These are phyloP conservation scores for Entrophospora sp. DNA, from an alignment of 192 early-diverging fungal species.

Conservation along the genomic window DNA sequence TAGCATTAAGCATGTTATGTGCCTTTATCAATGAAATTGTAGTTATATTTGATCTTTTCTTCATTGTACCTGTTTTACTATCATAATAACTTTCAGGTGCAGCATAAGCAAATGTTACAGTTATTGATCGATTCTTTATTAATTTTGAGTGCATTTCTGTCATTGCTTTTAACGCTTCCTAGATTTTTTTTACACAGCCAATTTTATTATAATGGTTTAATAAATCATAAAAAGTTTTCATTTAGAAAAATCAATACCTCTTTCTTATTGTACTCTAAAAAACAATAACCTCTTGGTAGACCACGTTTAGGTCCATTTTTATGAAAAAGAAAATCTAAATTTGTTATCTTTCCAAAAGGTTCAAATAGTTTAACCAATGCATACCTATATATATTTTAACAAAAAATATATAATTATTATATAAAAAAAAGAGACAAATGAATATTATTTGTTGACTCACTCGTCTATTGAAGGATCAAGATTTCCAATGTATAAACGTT, in stretches of 20 bases:
- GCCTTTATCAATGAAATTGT: constrained; percentile 34
- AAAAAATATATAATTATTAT: background rate
- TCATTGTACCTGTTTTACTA: constrained; percentile 18
- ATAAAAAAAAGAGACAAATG: background rate
- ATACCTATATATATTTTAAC: constrained; percentile 31
- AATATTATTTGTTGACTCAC: constrained; percentile 25
- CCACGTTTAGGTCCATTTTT: constrained; percentile 54
- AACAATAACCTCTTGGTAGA: constrained; percentile 59
- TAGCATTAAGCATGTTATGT: constrained; percentile 35
- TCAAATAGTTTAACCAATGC: constrained; percentile 54
- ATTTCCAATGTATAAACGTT: constrained; percentile 61
- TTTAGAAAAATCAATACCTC: too few species aligned
- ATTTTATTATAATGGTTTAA: too few species aligned
- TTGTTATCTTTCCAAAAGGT: constrained; percentile 53
- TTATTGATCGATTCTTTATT: constrained; percentile 43
- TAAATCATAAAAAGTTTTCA: background rate
- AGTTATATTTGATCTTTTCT: constrained; percentile 28
- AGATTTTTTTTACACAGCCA: too few species aligned
- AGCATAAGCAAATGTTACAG: constrained; percentile 46
- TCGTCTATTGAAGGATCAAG: constrained; percentile 53
- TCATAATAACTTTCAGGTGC: constrained; percentile 39
- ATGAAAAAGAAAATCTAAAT: constrained; percentile 57
- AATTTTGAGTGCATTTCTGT: constrained; percentile 38
- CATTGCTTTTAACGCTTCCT: constrained; percentile 47
- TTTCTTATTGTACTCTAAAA: constrained; percentile 46